These are phyloP conservation scores for Phytophthora podocarpi DNA, from an alignment of 352 stramenopile species.

Conservation along the genomic window DNA sequence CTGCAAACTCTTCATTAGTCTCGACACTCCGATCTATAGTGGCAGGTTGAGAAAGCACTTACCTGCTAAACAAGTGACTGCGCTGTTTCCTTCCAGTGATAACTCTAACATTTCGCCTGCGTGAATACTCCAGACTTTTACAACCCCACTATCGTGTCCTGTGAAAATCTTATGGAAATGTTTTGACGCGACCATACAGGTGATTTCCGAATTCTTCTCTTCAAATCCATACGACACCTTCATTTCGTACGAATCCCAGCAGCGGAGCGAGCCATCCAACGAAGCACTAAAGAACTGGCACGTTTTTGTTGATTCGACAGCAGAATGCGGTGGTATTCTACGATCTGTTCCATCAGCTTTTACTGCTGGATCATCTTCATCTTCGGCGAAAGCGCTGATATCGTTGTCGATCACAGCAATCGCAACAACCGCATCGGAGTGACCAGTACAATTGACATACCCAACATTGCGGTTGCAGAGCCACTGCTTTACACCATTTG, in stretches of 20 bases:
- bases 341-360: neutral
- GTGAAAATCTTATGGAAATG: conserved; percentile 65
- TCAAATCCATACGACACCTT: conserved; percentile 68
- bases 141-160: conserved; percentile 52
- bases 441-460: conserved; percentile 59
- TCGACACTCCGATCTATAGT: neutral
- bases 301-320: conserved; percentile 18
- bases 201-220: conserved; percentile 69
- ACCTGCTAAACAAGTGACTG: conserved; percentile 61
- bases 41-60: conserved; percentile 6
- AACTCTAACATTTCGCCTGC: conserved; percentile 52
- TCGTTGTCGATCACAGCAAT: conserved; percentile 44
- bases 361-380: conserved; percentile 17
- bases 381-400: conserved; percentile 3
- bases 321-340: neutral
- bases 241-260: conserved; percentile 78
- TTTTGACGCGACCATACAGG: conserved; percentile 55
- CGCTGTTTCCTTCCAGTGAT: conserved; percentile 29
- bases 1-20: conserved; percentile 26
- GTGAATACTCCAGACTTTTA: conserved; percentile 74
- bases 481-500: conserved; percentile 65
- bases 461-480: conserved; percentile 61
- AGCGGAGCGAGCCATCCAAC: conserved; percentile 73
- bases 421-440: conserved; percentile 54
- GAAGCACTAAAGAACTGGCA: conserved; percentile 70